Percentiles rank a stretch among this genome's conserved stretches.
phyloP scores from a whole-genome alignment of 1,139 yeast species.

The Meyerozyma smithsonii region DNA sequence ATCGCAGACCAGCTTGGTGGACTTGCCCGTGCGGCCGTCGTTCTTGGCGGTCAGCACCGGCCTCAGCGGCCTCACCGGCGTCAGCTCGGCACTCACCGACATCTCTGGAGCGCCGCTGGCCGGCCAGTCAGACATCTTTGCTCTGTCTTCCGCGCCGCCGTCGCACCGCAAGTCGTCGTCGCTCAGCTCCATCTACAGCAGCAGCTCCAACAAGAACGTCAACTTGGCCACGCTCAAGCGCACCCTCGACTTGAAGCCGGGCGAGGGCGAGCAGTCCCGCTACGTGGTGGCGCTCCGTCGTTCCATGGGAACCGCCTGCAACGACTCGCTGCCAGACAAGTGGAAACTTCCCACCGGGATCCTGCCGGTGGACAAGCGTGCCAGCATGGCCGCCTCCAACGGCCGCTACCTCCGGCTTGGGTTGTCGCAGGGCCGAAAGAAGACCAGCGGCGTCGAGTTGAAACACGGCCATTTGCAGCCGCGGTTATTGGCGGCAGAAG shows the following conservation, averaged over 20 bases:
- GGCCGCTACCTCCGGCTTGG: conserved; percentile 30
- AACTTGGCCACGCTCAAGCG: conserved; percentile 37
- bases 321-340: conserved; percentile 49
- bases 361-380: conserved; percentile 35
- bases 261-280: conserved; percentile 49
- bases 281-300: conserved; percentile 54
- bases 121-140: conserved; percentile 8
- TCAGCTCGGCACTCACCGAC: neutral
- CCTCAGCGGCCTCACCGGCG: neutral
- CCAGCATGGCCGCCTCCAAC: conserved; percentile 23
- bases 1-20: neutral
- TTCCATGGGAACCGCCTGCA: conserved; percentile 51
- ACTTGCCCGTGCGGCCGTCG: neutral
- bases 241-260: conserved; percentile 35
- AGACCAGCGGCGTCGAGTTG: conserved; percentile 53
- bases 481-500: conserved; percentile 72
- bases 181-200: conserved; percentile 33
- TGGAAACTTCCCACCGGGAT: conserved; percentile 70
- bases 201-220: conserved; percentile 32
- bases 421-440: conserved; percentile 22
- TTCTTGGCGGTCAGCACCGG: neutral
- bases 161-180: conserved; percentile 28
- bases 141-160: conserved; percentile 11
- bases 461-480: conserved; percentile 73
- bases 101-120: neutral